Percentiles rank a stretch among this genome's conserved stretches.
phyloP scores from a whole-genome alignment of 2,329 filamentous ascomycete genomes.

The Ciborinia camelliae region DNA sequence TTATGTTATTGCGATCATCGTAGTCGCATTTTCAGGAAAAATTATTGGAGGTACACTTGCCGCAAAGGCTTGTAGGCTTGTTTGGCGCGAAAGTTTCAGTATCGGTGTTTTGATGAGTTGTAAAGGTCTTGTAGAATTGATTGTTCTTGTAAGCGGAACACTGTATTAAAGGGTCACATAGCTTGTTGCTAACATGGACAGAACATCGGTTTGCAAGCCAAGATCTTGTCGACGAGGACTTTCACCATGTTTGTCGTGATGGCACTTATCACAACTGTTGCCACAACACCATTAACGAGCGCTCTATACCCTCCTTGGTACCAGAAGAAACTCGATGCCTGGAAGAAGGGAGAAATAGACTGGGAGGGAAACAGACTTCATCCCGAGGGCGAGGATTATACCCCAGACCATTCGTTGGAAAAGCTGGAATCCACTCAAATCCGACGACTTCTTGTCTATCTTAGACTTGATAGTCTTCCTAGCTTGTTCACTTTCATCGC shows the following conservation, averaged over 20 bases:
- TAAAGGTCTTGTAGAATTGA: slow-evolving; percentile 90
- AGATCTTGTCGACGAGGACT: slow-evolving; percentile 73
- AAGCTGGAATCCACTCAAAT: slow-evolving; percentile 52
- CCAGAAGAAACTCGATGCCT: slow-evolving; percentile 67
- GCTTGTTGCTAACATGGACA: slow-evolving; percentile 33
- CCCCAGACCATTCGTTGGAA: slow-evolving; percentile 38
- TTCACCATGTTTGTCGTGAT: slow-evolving; percentile 96
- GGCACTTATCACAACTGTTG: slow-evolving; percentile 82
- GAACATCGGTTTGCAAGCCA: slow-evolving; percentile 80
- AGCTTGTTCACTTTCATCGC: slow-evolving; percentile 79
- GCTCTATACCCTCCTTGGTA: slow-evolving; percentile 75
- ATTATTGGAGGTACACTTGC: slow-evolving; percentile 78
- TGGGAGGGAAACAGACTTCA: slow-evolving; percentile 64
- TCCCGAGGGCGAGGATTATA: slow-evolving; percentile 40
- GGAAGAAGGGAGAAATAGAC: slow-evolving; percentile 84
- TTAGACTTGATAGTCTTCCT: slow-evolving; percentile 80
- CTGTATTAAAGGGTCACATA: not conserved
- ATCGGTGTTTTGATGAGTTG: slow-evolving; percentile 95
- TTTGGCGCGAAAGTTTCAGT: slow-evolving; percentile 86
- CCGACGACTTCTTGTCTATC: slow-evolving; percentile 70
- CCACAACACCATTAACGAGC: slow-evolving; percentile 73
- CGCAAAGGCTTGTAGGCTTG: slow-evolving; percentile 68
- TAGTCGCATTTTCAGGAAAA: slow-evolving; percentile 80
- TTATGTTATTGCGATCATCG: slow-evolving; percentile 80
- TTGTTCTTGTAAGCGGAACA: slow-evolving; percentile 72